Conservation (phyloP, 73 alveolate species). For the Halteria grandinella region DNA sequence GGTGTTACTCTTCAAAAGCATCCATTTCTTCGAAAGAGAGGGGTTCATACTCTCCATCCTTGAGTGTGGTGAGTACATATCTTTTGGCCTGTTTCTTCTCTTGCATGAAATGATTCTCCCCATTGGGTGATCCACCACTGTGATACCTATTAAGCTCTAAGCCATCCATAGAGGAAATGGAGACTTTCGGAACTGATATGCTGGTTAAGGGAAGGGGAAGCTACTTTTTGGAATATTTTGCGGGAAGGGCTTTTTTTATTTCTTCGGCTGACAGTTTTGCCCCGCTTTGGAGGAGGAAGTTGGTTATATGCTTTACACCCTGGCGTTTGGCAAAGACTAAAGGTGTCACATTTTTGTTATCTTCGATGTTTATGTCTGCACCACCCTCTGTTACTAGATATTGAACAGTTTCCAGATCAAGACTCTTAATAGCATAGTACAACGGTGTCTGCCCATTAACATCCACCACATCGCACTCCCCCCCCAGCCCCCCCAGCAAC, state of each 20-base stretch:
- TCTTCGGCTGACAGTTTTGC: conserved; percentile 22
- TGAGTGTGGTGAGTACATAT: conserved; percentile 22
- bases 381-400: conserved; percentile 51
- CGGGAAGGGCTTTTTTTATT: conserved; percentile 1
- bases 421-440: conserved; percentile 52
- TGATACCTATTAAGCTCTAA: neutral
- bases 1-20: conserved; percentile 71
- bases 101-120: neutral
- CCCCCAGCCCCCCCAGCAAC: conserved; percentile 46
- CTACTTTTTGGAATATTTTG: neutral
- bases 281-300: conserved; percentile 5
- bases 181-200: neutral
- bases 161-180: neutral
- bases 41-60: conserved; percentile 80
- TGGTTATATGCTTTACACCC: neutral
- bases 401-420: conserved; percentile 14
- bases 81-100: conserved; percentile 24
- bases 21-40: conserved; percentile 71
- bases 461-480: conserved; percentile 57
- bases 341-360: conserved; percentile 65
- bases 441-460: conserved; percentile 64
- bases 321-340: conserved; percentile 11
- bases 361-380: conserved; percentile 70
- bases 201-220: neutral
- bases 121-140: neutral